Evolutionary conservation across 371 early-diverging fungal species (phyloP), one percentile per base, ranked within the genome.

Genomic region (Parasitella parasitica): DNA sequence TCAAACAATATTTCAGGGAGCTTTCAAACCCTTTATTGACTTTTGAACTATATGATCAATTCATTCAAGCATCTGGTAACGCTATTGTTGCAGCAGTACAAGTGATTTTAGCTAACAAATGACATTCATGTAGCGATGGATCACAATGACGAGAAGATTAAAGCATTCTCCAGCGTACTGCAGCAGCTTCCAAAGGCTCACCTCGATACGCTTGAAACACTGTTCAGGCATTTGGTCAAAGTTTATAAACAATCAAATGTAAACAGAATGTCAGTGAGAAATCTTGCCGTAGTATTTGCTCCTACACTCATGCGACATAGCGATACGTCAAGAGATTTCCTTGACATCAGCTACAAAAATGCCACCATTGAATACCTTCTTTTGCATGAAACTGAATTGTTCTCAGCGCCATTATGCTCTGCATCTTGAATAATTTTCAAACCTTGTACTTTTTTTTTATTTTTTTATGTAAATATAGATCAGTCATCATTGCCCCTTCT

Each of bases 1-100:
- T 98, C 54, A 97, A 97, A 71, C 96, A 96, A 67, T 98, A 95
- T 64, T 86, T 98, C 50, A 86, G 99, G 36, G 93, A 94, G 36
- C 61, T 97, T 66, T 96, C 97, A 0, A 90, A 94, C 52, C 99
- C 99, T 2, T 67, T 98, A 20, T 74, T 98, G 54, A 94, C 96
- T 0, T 90, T 72, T 71, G 89, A 90, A 37, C 76, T 91, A 7
- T 90, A 95, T 66, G 71, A 76, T 4, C 67, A 86, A 16, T 96
- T 96, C 68, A 83, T 95, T 49, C 83, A 87, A 15, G 82, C 86
- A 2, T 73, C 84, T 9, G 58, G 82, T 75, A 74, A 81, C n/a
- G n/a, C n/a, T n/a, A n/a, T n/a, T n/a, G n/a, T n/a, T n/a, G n/a
- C n/a, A n/a, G n/a, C n/a, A n/a, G n/a, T n/a, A n/a, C n/a, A n/a